These are phyloP conservation scores for Brettanomyces anomalus DNA, from an alignment of 805 yeast genomes.

Conservation along the genomic window DNA sequence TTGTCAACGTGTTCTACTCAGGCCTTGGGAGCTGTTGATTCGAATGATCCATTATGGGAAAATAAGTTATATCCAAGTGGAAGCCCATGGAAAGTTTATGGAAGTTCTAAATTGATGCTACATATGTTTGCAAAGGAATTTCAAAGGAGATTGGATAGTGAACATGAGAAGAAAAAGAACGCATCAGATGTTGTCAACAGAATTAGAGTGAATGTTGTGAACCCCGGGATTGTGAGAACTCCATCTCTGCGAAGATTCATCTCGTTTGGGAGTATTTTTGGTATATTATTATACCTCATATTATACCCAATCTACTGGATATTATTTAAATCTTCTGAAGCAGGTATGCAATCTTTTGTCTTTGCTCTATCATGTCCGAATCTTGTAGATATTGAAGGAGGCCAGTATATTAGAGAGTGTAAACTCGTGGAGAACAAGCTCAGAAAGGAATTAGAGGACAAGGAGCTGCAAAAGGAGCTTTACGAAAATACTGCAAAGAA, in stretches of 20 bases:
- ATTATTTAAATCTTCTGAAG: slow-evolving; percentile 60
- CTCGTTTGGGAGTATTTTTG: slow-evolving; percentile 63
- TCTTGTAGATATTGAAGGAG: slow-evolving; percentile 52
- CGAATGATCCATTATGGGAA: slow-evolving; percentile 57
- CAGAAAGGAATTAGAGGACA: slow-evolving; percentile 51
- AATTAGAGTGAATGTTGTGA: slow-evolving; percentile 56
- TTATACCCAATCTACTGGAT: slow-evolving; percentile 80
- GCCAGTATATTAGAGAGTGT: slow-evolving; percentile 70
- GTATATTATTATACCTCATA: slow-evolving; percentile 52
- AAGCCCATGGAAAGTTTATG: slow-evolving; percentile 69
- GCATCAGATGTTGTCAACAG: slow-evolving; percentile 44
- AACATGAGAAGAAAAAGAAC: slow-evolving; percentile 62
- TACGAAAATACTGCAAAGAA: slow-evolving; percentile 52
- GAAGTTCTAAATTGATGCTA: slow-evolving; percentile 72
- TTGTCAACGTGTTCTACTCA: slow-evolving; percentile 75
- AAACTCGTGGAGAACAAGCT: slow-evolving; percentile 37
- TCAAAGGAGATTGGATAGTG: slow-evolving; percentile 53
- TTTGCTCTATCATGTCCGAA: slow-evolving; percentile 69
- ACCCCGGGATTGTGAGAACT: slow-evolving; percentile 89
- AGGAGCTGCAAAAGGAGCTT: slow-evolving; percentile 52
- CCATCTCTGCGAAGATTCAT: slow-evolving; percentile 74
- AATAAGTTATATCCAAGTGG: slow-evolving; percentile 45
- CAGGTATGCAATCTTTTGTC: slow-evolving; percentile 74
- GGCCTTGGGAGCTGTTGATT: slow-evolving; percentile 57
- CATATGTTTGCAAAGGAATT: slow-evolving; percentile 70